Evolutionary conservation across 768 basidiomycete genomes (phyloP).

Genomic region (Lentinula sp.): DNA sequence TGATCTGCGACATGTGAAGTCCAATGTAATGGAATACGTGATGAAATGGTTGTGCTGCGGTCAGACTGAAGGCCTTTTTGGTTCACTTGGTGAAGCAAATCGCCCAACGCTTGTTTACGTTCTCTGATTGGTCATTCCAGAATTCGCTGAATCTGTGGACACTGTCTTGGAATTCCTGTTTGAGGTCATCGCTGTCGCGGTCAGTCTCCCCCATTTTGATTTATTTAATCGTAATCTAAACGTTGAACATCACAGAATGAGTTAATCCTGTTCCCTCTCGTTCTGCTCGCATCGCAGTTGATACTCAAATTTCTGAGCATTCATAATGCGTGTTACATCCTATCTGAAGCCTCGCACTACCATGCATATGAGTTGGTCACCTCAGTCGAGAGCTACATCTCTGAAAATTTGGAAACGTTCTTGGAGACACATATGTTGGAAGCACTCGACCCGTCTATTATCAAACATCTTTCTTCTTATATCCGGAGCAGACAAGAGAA

Average conservation of each 20-base stretch:
- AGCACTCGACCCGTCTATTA: conserved; percentile 56
- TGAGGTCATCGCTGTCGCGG: conserved; percentile 79
- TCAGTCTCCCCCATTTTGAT: conserved; percentile 27
- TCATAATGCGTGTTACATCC: conserved; percentile 73
- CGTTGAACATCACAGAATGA: conserved; percentile 55
- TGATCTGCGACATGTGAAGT: conserved; percentile 65
- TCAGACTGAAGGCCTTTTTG: conserved; percentile 59
- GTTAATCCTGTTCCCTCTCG: conserved; percentile 78
- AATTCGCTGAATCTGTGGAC: conserved; percentile 60
- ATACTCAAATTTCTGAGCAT: conserved; percentile 64
- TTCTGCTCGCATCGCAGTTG: conserved; percentile 75
- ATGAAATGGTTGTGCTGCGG: conserved; percentile 77
- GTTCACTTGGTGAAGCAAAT: conserved; percentile 50
- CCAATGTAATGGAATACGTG: conserved; percentile 72
- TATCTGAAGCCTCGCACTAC: conserved; percentile 77
- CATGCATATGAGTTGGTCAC: conserved; percentile 63
- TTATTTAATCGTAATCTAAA: neutral
- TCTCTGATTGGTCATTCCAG: conserved; percentile 25
- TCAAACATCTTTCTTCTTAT: conserved; percentile 62
- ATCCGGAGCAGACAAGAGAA: conserved; percentile 52
- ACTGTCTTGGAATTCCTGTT: conserved; percentile 84
- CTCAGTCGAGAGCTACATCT: conserved; percentile 73
- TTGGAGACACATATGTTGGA: conserved; percentile 80
- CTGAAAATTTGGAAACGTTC: conserved; percentile 80
- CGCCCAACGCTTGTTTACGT: neutral